Conservation (phyloP, 768 basidiomycete genomes). For the Leccinum boreale region DNA sequence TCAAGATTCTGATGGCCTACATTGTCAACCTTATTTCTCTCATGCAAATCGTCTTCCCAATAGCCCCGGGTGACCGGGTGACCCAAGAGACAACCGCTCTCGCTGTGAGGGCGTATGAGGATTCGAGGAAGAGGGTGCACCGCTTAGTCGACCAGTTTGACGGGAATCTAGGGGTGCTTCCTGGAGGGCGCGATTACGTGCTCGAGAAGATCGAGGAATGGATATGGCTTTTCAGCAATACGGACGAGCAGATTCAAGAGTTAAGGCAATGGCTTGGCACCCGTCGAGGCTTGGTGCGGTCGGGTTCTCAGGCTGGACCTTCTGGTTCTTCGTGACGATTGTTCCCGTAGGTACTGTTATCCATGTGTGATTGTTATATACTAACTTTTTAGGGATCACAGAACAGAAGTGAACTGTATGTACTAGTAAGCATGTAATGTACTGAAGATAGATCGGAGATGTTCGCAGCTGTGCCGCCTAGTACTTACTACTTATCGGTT, state of each 20-base stretch:
- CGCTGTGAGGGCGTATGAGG: constrained; percentile 3
- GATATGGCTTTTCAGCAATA: constrained; percentile 12
- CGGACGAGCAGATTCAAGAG: constrained; percentile 3
- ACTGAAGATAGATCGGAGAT: neutral
- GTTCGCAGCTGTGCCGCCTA: too few relatives aligned
- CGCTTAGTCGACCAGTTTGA: neutral
- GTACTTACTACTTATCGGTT: too few relatives aligned
- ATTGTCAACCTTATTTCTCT: constrained; percentile 13
- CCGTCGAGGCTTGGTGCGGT: neutral
- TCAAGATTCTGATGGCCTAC: constrained; percentile 13
- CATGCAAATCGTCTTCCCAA: constrained; percentile 13
- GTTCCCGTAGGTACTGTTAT: neutral
- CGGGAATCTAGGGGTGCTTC: neutral
- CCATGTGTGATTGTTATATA: neutral
- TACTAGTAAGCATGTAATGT: neutral
- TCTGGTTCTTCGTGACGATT: neutral
- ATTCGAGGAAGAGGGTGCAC: neutral
- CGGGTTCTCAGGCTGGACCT: too few relatives aligned
- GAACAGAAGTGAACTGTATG: too few relatives aligned
- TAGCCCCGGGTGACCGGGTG: neutral
- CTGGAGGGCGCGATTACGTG: constrained; percentile 7
- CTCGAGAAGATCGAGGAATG: constrained; percentile 10
- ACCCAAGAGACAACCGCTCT: neutral
- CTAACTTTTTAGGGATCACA: too few relatives aligned
- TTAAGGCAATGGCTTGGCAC: neutral